These are phyloP conservation scores for Glebionis coronaria DNA, from an alignment of 129 eudicot species.

Conservation along the genomic window DNA sequence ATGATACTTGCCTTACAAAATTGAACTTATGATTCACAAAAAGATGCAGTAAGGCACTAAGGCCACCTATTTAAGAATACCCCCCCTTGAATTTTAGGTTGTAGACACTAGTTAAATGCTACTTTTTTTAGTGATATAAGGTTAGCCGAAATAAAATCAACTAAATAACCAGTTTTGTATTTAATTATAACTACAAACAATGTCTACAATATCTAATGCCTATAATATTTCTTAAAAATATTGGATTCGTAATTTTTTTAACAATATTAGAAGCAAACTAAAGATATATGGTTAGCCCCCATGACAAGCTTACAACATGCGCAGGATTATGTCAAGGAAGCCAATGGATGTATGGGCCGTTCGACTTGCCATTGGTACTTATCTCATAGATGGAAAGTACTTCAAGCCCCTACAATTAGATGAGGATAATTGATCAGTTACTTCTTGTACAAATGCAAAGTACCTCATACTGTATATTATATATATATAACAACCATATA, in stretches of 20 bases:
- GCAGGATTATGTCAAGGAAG: constrained; percentile 86
- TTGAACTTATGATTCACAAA: background rate
- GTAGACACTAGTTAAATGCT: background rate
- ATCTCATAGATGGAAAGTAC: constrained; percentile 74
- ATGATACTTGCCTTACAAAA: background rate
- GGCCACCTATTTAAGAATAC: background rate
- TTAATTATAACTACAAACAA: background rate
- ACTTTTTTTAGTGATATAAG: background rate
- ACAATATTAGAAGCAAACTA: no score
- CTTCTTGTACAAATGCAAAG: constrained; percentile 14
- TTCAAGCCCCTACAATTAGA: constrained; percentile 77
- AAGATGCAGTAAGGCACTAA: background rate
- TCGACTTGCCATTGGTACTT: constrained; percentile 73
- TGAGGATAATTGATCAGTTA: constrained; percentile 28
- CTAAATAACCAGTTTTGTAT: background rate
- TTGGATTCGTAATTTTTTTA: no score
- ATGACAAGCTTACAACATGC: constrained; percentile 15
- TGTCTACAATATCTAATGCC: background rate
- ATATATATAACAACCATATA: constrained; percentile 16
- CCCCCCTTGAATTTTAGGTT: background rate
- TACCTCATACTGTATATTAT: constrained; percentile 5
- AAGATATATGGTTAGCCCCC: no score
- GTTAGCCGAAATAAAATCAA: no score
- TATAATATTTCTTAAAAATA: no score
- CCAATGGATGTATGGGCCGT: constrained; percentile 97